Evolutionary conservation across 768 basidiomycete species (phyloP), one percentile per base, ranked within the genome.

Genomic region (Boletus pseudopeckii): DNA sequence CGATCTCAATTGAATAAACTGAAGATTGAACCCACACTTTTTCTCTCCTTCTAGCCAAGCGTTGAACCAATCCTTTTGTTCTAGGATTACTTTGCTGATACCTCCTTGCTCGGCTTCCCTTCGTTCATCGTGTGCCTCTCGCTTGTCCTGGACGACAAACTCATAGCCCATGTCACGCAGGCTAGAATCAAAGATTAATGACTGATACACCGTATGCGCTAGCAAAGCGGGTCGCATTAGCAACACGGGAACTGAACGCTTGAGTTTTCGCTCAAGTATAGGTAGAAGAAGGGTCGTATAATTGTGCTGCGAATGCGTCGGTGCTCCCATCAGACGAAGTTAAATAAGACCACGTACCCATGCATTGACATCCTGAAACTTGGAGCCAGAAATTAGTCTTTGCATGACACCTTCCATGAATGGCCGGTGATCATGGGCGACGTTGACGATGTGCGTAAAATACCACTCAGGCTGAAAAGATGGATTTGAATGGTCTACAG

Each of bases 121-220:
- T 15, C 45, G 64, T n/a, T 58, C 52, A 5, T 49, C 54, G 36
- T 10, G 43, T 9, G 32, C 30, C 48, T 32, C 60, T 52, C 47
- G 50, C 47, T 48, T 71, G 65, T 55, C 60, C 8, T 57, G 63
- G 17, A 67, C 67, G 17, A 66, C 67, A 13, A 88, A 70, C 28
- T 71, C 72, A 64, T 92, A 97, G 0, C 88, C 90, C 66, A 85
- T 82, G 58, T 89, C 88, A 17, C 75, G 72, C 36, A 98, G 64
- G 20, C 84, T 77, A 26, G 85, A 82, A 70, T 99, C 97, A 59
- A 98, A 99, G 0, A 85, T 70, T 4, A 98, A 74, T 0, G 94
- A 83, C 68, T 98, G 92, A 67, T 96, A 96, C 45, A 98, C 88
- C 1, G 94, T 98, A 64, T 99, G 96, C 2, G 97, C 97, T 7